Percentiles rank a stretch among this genome's conserved stretches.
phyloP scores from a whole-genome alignment of 2,329 filamentous ascomycete genomes.

The Scedosporium apiospermum region DNA sequence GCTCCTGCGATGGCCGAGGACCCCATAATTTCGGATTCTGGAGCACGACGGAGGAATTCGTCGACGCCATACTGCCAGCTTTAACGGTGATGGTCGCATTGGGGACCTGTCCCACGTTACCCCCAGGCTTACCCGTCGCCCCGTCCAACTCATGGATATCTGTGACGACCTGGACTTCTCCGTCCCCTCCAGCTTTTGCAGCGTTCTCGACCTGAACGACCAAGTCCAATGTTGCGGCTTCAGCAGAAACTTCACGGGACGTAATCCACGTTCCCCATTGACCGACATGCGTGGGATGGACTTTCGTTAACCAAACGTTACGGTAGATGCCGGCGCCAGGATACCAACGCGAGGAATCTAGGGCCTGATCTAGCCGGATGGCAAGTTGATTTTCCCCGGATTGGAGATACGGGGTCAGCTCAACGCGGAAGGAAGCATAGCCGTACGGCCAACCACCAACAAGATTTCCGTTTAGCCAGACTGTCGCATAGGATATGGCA shows the following conservation, averaged over 20 bases:
- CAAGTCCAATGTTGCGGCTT: conserved; percentile 32
- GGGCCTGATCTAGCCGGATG: conserved; percentile 39
- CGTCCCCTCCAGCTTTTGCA: conserved; percentile 13
- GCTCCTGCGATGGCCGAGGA: conserved; percentile 31
- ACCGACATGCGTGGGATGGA: conserved; percentile 32
- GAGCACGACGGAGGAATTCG: conserved; percentile 1
- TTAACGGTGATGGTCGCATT: conserved; percentile 14
- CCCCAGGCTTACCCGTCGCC: conserved; percentile 15
- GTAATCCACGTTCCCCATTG: conserved; percentile 41
- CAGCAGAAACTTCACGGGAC: conserved; percentile 30
- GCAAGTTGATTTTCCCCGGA: conserved; percentile 32
- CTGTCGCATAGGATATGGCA: conserved; percentile 40
- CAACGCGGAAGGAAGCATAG: conserved; percentile 40
- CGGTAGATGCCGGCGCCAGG: conserved; percentile 44
- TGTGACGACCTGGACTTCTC: conserved; percentile 28
- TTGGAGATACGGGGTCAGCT: conserved; percentile 33
- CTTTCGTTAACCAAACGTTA: conserved; percentile 43
- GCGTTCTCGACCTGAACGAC: conserved; percentile 36
- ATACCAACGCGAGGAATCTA: conserved; percentile 42
- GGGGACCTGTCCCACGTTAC: conserved; percentile 24
- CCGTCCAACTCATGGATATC: conserved; percentile 28
- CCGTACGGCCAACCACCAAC: conserved; percentile 43
- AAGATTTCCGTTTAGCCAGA: conserved; percentile 40
- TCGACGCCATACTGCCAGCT: neutral
- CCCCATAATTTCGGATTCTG: conserved; percentile 36